A percentile compares a stretch with the other conserved stretches of the same genome.
These are phyloP conservation scores for Pichia thaimueangensis DNA, from an alignment of 805 yeast genomes.

Conservation along the genomic window DNA sequence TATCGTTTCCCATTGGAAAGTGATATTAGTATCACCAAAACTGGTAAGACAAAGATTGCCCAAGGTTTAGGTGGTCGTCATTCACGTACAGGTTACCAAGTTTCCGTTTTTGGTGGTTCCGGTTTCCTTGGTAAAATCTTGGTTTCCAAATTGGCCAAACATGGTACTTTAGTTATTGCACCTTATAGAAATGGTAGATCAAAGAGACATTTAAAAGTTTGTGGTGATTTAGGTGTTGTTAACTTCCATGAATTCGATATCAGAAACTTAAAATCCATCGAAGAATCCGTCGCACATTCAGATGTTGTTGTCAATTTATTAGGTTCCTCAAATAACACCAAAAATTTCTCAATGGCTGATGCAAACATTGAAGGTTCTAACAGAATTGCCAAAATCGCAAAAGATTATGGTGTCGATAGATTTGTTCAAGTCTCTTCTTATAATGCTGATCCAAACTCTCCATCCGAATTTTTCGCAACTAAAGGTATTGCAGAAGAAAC, in stretches of 20 bases:
- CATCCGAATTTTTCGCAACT: constrained; percentile 68
- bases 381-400: constrained; percentile 68
- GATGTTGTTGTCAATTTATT: constrained; percentile 78
- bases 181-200: constrained; percentile 81
- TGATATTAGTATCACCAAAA: constrained; percentile 65
- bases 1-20: constrained; percentile 36
- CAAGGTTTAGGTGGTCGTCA: constrained; percentile 77
- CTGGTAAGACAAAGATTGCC: constrained; percentile 68
- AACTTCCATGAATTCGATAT: constrained; percentile 78
- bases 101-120: constrained; percentile 79
- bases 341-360: constrained; percentile 77
- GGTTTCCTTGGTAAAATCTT: constrained; percentile 75
- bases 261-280: constrained; percentile 68
- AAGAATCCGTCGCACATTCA: constrained; percentile 70
- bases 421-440: constrained; percentile 73
- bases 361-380: constrained; percentile 74
- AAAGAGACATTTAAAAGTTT: constrained; percentile 70
- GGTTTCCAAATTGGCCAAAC: constrained; percentile 67
- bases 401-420: constrained; percentile 66
- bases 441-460: constrained; percentile 63
- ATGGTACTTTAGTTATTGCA: constrained; percentile 69
- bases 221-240: constrained; percentile 85
- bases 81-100: constrained; percentile 82
- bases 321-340: constrained; percentile 71
- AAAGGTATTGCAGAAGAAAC: constrained; percentile 74